Evolutionary conservation across 306 rosid species (phyloP), one percentile per base, ranked within the genome.

Genomic region (Castanopsis chinensis): DNA sequence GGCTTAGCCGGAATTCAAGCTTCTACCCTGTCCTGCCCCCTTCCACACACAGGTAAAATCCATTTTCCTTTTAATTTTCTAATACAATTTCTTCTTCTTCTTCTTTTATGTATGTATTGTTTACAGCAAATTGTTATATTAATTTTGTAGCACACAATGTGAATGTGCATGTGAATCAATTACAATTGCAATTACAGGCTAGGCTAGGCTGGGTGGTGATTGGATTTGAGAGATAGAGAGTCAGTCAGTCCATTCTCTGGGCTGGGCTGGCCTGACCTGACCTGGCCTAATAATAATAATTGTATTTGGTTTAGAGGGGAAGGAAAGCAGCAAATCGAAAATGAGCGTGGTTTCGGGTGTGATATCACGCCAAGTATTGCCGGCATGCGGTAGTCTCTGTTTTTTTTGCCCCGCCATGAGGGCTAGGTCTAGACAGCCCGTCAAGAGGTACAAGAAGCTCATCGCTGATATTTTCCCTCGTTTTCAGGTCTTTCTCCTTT

Each of bases 361-460:
- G 23, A 77, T 96, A 85, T 96, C 99, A 69, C 91, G 98, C 76
- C 94, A 90, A 88, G 92, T 96, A 60, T 71, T 96, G 86, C 99
- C 99, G 7, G 99, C 87, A 60, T 96, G 99, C 43, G 98, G 97
- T 17, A 71, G 43, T 80, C 96, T 96, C 60, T 96, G 99, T 81
- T 84, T 96, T 88, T 91, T 91, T 77, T 96, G 97, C 85, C 99
- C 99, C 11, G 83, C 88, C 25, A n/a, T 96, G 86, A 86, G 98
- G 83, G 83, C 98, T 69, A 87, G 99, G 90, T 96, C 99, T 32
- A 88, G 98, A 75, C 99, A 96, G 86, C 99, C 99, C 32, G 97
- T 96, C 54, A 96, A 96, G 94, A 90, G 99, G 87, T 96, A 96
- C 94, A 96, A 96, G 97, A 96, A 92, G 90, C 93, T 96, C 83